Base-by-base conservation (phyloP, 768 basidiomycete genomes). In the Leccinum obscurum region DNA sequence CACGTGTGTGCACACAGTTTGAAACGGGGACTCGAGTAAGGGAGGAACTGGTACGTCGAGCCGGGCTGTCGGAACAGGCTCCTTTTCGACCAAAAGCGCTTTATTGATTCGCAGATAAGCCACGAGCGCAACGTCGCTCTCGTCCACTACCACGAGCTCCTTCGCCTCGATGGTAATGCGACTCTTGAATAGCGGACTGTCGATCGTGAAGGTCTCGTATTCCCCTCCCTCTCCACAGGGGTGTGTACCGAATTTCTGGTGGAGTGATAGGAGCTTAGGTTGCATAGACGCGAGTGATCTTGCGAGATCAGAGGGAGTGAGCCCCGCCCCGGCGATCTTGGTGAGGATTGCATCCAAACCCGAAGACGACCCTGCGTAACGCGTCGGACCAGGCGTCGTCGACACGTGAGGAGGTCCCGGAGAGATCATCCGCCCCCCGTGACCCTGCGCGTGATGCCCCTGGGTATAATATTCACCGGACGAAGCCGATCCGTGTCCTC, bases 141-240 rank as follows among this genome's bases (percentile, higher is more conserved):
- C 88, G 6, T 89, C 87, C 66, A 90, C 89, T 48, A 91, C 83
- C 44, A 95, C 85, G 0, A 83, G 84, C 65, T 93, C 87, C 1
- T 82, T 81, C 50, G 87, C 84, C 35, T 76, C 79, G 87, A 98
- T 71, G 7, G 77, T 70, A 37, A 99, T 88, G 10, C 82, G 79
- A 41, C 82, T 81, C 65, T 92, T 92, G 83, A 95, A 98, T 13
- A 96, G 69, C 0, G 95, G 92, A 62, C 90, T 91, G 65, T 97
- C 92, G 14, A 95, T 77, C 1, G 96, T 98, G 59, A 98, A 78
- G 0, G 89, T 92, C 72, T 99, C 97, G 74, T 98, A 99, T 76
- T 99, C 97, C 2, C 97, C 97, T 2, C 97, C 97, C 76, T 99
- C 97, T 10, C 97, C 97, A 62, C 96, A 98, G 2, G 96, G 83